Percentiles rank a stretch among this genome's conserved stretches.
Evolutionary conservation across 371 early-diverging fungal species (phyloP).

Genomic region (Lichtheimia hyalospora): DNA sequence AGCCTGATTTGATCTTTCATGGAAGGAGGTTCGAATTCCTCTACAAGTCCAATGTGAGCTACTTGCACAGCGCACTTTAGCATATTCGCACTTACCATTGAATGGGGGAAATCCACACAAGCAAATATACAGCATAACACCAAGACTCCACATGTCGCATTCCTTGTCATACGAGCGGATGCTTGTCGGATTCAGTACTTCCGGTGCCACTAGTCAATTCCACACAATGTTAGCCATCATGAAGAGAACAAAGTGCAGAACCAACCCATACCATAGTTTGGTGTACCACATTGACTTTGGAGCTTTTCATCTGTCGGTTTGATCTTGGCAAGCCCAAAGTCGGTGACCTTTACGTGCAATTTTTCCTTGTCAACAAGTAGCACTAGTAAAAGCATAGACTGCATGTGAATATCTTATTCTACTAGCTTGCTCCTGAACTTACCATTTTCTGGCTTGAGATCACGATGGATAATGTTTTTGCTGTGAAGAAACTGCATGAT

Average conservation of each 20-base stretch:
- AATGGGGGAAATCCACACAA: conserved; percentile 97
- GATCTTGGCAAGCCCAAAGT: conserved; percentile 93
- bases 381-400: conserved; percentile 88
- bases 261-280: conserved; percentile 78
- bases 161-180: conserved; percentile 77
- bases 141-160: conserved; percentile 98
- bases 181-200: conserved; percentile 73
- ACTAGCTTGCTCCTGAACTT: background rate
- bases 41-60: background rate
- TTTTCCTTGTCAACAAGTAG: conserved; percentile 61
- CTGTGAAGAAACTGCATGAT: conserved; percentile 34
- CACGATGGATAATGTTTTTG: conserved; percentile 37
- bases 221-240: background rate
- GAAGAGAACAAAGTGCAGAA: background rate
- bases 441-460: conserved; percentile 53
- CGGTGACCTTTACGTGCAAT: conserved; percentile 84
- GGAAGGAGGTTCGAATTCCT: conserved; percentile 17
- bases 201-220: conserved; percentile 88
- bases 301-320: conserved; percentile 56
- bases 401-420: background rate
- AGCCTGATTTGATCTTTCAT: conserved; percentile 70
- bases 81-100: conserved; percentile 37
- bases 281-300: conserved; percentile 93
- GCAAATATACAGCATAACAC: conserved; percentile 97
- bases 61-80: background rate